Conservation (phyloP, 2,329 filamentous ascomycete genomes). For the Diaporthe longicolla region DNA sequence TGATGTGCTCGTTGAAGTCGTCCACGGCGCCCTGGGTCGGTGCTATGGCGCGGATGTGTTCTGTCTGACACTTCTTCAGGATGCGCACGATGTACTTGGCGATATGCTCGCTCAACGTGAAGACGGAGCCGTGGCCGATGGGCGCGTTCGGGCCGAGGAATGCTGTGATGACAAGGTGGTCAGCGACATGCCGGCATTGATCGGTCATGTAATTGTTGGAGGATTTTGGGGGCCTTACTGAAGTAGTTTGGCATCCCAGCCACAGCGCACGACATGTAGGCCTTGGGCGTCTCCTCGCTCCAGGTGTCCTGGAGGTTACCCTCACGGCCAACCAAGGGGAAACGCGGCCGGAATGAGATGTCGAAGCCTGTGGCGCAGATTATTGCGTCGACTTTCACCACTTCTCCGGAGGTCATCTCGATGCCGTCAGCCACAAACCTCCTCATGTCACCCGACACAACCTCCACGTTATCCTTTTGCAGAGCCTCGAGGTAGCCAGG, state of each 20-base stretch:
- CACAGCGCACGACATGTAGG: constrained; percentile 69
- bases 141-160: constrained; percentile 68
- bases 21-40: constrained; percentile 62
- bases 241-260: constrained; percentile 69
- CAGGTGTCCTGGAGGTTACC: constrained; percentile 67
- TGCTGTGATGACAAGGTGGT: constrained; percentile 49
- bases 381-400: constrained; percentile 68
- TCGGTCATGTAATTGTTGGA: background rate
- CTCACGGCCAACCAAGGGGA: constrained; percentile 63
- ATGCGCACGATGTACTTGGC: constrained; percentile 65
- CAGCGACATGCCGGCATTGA: constrained; percentile 12
- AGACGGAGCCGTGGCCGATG: constrained; percentile 65
- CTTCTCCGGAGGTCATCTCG: constrained; percentile 61
- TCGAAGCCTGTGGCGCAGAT: constrained; percentile 73
- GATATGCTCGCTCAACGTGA: constrained; percentile 66
- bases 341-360: constrained; percentile 65
- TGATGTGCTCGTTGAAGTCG: constrained; percentile 65
- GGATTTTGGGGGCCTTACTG: constrained; percentile 54
- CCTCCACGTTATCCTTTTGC: constrained; percentile 61
- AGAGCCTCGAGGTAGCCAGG: constrained; percentile 64
- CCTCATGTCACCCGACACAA: constrained; percentile 62
- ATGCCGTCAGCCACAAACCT: constrained; percentile 63
- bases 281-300: constrained; percentile 58
- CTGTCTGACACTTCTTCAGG: constrained; percentile 64
- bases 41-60: constrained; percentile 62